Evolutionary conservation across 495 filamentous ascomycete genomes (phyloP).

Genomic region (Trichoderma gamsii): DNA sequence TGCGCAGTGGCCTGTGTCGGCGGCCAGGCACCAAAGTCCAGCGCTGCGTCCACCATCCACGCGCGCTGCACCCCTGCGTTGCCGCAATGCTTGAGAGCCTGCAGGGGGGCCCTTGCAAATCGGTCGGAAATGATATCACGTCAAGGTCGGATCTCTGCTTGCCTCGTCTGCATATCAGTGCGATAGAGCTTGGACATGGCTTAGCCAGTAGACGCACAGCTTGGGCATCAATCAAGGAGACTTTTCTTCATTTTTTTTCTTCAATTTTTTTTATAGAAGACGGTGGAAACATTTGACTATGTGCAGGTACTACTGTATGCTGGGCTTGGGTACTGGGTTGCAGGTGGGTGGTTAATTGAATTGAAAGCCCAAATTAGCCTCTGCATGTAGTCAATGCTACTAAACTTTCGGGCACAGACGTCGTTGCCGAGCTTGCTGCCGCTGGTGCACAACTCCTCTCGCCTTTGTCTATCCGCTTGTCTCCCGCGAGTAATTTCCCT

Average conservation of each 20-base stretch:
- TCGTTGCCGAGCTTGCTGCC: not conserved
- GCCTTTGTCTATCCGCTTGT: not conserved
- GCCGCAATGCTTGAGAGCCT: constrained; percentile 8
- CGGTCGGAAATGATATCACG: not conserved
- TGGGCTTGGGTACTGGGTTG: no score
- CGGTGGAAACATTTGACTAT: no score
- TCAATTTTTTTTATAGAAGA: no score
- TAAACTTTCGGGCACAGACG: not conserved
- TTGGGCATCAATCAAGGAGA: no score
- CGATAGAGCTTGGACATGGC: no score
- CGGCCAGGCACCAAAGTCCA: constrained; percentile 4
- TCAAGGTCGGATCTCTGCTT: not conserved
- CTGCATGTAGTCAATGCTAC: not conserved
- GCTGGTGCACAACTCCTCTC: not conserved
- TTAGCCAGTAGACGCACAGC: no score
- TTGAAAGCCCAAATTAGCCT: no score
- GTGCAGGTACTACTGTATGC: no score
- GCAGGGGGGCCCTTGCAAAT: not conserved
- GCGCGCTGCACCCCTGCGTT: not conserved
- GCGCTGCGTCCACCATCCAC: not conserved
- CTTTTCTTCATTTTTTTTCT: no score
- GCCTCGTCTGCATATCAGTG: not conserved
- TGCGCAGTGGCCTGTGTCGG: not conserved
- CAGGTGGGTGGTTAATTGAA: no score
- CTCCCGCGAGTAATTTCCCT: not conserved